phyloP scores from a whole-genome alignment of 2,329 filamentous ascomycete genomes.

The Dactylonectria estremocensis region DNA sequence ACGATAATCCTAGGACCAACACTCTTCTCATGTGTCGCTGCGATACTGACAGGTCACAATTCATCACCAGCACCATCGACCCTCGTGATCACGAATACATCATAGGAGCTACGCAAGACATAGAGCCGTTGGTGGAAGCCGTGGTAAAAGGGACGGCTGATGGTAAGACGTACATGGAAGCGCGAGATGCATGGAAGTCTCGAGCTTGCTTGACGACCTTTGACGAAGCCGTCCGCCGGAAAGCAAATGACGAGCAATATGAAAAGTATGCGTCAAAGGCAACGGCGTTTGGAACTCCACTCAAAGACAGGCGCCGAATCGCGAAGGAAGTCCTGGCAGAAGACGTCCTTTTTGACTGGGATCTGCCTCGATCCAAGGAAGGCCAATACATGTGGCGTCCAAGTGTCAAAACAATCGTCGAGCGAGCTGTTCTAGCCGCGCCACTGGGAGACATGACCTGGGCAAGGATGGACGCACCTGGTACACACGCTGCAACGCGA shows the following conservation, averaged over 20 bases:
- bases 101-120: slow-evolving; percentile 53
- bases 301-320: slow-evolving; percentile 28
- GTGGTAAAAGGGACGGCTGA: slow-evolving; percentile 30
- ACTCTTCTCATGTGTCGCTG: slow-evolving; percentile 57
- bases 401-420: slow-evolving; percentile 50
- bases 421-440: slow-evolving; percentile 53
- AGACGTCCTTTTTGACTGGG: slow-evolving; percentile 53
- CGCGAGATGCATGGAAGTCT: slow-evolving; percentile 51
- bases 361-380: slow-evolving; percentile 51
- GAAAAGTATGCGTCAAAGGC: slow-evolving; percentile 40
- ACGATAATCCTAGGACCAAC: slow-evolving; percentile 42
- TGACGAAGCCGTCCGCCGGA: slow-evolving; percentile 52
- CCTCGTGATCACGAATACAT: slow-evolving; percentile 57
- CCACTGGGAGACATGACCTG: slow-evolving; percentile 56
- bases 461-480: slow-evolving; percentile 53
- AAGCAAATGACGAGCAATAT: slow-evolving; percentile 46
- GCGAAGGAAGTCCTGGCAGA: slow-evolving; percentile 43
- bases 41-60: slow-evolving; percentile 56
- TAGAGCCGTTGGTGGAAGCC: slow-evolving; percentile 30
- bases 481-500: neutral
- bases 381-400: slow-evolving; percentile 55
- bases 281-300: slow-evolving; percentile 17
- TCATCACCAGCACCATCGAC: slow-evolving; percentile 56
- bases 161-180: slow-evolving; percentile 47
- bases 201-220: slow-evolving; percentile 51